Conservation (phyloP, 1,284 basidiomycete species). For the Entoloma clypeatum region DNA sequence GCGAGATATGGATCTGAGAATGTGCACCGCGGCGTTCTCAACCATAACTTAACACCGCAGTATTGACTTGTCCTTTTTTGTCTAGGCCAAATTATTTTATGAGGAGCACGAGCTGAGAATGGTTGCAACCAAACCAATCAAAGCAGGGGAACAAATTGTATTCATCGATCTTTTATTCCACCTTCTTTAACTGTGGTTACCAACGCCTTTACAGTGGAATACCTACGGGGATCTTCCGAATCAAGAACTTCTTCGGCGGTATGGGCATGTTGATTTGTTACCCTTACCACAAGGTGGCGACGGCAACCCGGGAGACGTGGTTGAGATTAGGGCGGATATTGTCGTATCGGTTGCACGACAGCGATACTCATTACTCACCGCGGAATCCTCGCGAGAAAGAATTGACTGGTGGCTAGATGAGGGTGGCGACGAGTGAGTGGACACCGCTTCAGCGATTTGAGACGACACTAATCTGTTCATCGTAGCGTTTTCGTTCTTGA, state of each 20-base stretch:
- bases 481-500: conserved; percentile 61
- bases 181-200: conserved; percentile 6
- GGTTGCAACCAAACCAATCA: conserved; percentile 76
- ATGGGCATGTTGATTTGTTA: conserved; percentile 88
- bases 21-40: conserved; percentile 41
- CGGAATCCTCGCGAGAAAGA: conserved; percentile 44
- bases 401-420: conserved; percentile 92
- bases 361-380: conserved; percentile 16
- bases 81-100: conserved; percentile 81
- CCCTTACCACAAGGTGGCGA: conserved; percentile 42
- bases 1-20: conserved; percentile 86
- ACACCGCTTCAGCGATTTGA: conserved; percentile 4
- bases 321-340: conserved; percentile 81
- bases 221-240: conserved; percentile 96
- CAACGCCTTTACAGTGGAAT: conserved; percentile 64
- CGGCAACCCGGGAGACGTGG: conserved; percentile 86
- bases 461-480: conserved; percentile 7
- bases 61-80: conserved; percentile 4
- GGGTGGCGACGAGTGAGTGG: conserved; percentile 86
- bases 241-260: conserved; percentile 89
- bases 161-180: conserved; percentile 25
- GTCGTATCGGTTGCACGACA: conserved; percentile 51
- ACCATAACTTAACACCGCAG: neutral
- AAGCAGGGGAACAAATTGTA: conserved; percentile 86
- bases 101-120: conserved; percentile 74